These are phyloP conservation scores for Tilletia caries DNA, from an alignment of 1,284 basidiomycete genomes.

Conservation along the genomic window DNA sequence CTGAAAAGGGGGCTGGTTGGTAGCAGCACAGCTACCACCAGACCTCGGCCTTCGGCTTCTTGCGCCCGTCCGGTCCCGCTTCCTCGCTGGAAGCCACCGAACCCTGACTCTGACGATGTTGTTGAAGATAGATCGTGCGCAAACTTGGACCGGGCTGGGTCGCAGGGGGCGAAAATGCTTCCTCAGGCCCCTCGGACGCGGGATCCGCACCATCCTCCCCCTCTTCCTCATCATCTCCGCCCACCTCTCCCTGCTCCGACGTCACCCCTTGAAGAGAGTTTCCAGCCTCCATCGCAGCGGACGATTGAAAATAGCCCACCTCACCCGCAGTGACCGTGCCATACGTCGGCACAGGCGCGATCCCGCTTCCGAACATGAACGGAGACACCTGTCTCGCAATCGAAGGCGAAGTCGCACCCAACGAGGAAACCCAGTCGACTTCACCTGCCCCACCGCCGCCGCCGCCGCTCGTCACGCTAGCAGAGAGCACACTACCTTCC, in stretches of 20 bases:
- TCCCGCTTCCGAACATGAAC: background rate
- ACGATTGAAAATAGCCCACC: background rate
- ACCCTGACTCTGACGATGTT: background rate
- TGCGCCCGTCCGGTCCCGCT: background rate
- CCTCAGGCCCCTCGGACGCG: slow-evolving; percentile 22
- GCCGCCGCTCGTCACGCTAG: slow-evolving; percentile 20
- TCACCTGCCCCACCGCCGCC: background rate
- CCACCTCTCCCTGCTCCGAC: slow-evolving; percentile 18
- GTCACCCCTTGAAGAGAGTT: slow-evolving; percentile 11
- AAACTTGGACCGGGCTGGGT: slow-evolving; percentile 13
- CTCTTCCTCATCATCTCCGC: background rate
- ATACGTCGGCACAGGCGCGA: background rate
- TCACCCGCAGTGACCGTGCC: background rate
- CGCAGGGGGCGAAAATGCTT: background rate
- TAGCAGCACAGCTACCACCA: slow-evolving; percentile 22
- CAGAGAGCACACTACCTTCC: slow-evolving; percentile 32
- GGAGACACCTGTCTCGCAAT: background rate
- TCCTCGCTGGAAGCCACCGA: background rate
- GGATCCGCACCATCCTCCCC: slow-evolving; percentile 6
- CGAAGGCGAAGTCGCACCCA: slow-evolving; percentile 7
- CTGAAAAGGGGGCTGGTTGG: too few relatives aligned
- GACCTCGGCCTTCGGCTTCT: slow-evolving; percentile 25
- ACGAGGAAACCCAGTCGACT: background rate
- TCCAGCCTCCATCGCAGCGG: slow-evolving; percentile 16
- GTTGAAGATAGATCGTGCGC: background rate